phyloP scores from a whole-genome alignment of 805 yeast species.

The Candida gorgasii region DNA sequence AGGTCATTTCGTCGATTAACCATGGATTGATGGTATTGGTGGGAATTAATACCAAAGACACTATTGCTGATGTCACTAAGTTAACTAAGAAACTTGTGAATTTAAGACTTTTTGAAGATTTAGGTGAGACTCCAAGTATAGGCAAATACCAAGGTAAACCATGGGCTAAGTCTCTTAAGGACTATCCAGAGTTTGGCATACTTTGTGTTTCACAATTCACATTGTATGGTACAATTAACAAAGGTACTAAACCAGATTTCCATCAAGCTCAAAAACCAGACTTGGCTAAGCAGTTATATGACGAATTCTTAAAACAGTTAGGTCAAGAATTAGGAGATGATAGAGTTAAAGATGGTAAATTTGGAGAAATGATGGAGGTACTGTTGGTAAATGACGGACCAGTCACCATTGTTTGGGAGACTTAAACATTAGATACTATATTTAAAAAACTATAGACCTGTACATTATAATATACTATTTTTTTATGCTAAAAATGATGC shows the following conservation, averaged over 20 bases:
- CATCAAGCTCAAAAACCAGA: slow-evolving; percentile 87
- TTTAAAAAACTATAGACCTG: not conserved
- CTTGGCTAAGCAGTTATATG: slow-evolving; percentile 51
- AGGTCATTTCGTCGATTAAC: slow-evolving; percentile 67
- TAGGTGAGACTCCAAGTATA: slow-evolving; percentile 43
- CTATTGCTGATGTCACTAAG: slow-evolving; percentile 68
- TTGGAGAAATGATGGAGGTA: slow-evolving; percentile 96
- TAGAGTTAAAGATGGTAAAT: slow-evolving; percentile 81
- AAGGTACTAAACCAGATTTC: slow-evolving; percentile 94
- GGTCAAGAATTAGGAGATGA: slow-evolving; percentile 48
- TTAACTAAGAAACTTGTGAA: slow-evolving; percentile 65
- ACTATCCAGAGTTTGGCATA: slow-evolving; percentile 69
- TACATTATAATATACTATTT: not conserved
- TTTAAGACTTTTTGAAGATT: slow-evolving; percentile 73
- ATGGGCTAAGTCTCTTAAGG: slow-evolving; percentile 70
- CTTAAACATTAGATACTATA: slow-evolving; percentile 23
- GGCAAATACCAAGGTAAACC: slow-evolving; percentile 55
- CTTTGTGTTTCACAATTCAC: slow-evolving; percentile 93
- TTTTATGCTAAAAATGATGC: not conserved
- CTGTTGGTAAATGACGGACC: slow-evolving; percentile 90
- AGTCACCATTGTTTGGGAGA: slow-evolving; percentile 81
- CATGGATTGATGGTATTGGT: slow-evolving; percentile 79
- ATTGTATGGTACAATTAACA: slow-evolving; percentile 76
- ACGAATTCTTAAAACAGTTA: slow-evolving; percentile 51
- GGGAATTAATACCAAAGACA: slow-evolving; percentile 80